Base-by-base conservation (phyloP, 768 basidiomycete species). In the Russula dissimulans region DNA sequence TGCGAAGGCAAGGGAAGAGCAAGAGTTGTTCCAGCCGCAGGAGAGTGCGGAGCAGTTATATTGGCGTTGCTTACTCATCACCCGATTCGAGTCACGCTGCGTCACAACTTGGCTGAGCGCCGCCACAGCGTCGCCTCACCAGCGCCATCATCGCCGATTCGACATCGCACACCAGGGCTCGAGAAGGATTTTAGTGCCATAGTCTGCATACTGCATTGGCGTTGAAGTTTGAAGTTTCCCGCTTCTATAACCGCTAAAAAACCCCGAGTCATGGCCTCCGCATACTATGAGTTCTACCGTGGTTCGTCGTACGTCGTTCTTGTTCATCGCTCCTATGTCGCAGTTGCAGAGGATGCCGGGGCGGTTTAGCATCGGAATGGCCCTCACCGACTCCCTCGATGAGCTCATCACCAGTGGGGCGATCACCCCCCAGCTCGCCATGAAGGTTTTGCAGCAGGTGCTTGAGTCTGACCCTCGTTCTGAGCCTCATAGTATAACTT, bases 361-460 rank as follows among this genome's bases (percentile, higher is more conserved):
- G 54, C 50, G 31, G 36, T 55, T 9, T 70, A 98, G 97, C 65
- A 92, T 98, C 73, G 97, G 97, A 54, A 91, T 94, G 82, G 93
- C 95, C 54, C 80, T 99, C 54, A 95, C 95, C 14, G 97, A 99
- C 77, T 94, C 95, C 65, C 83, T 99, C 67, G 97, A 99, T 76
- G 95, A 98, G 75, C 83, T 99, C 66, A 97, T 99, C 68, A 95
- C 94, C 48, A 89, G 88, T 69, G 95, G 95, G 2, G 85, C 91
- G 52, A 99, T 99, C 68, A 95, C 94, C 18, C 95, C 95, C 12
- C 95, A 98, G 75, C 73, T 98, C 66, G 97, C 95, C n/a, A 92
- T 97, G 87, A 91, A 95, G 74, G 92, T 97, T n/a, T 75, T 98
- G 60, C 87, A 89, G 70, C 95, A 97, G 90, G 95, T 97, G 67